Evolutionary conservation across 2,329 filamentous ascomycete genomes (phyloP), one percentile per base, ranked within the genome.

Genomic region (Hypoxylon sp.): DNA sequence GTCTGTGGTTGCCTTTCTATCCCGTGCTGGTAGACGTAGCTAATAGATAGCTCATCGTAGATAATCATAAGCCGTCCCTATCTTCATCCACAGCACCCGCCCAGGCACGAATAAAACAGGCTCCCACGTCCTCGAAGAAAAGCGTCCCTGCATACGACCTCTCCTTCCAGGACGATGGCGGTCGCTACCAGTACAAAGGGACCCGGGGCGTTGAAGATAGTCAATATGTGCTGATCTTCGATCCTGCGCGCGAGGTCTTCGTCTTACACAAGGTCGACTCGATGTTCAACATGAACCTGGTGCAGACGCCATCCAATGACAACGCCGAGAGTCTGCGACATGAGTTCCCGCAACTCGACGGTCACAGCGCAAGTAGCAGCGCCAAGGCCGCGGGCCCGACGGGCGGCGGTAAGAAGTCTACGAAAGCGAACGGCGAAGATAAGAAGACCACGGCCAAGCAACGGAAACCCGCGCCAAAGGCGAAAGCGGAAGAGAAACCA

Each of bases 271-370:
- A 89, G 57, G 84, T 98, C 61, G 89, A 93, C 77, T 91, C 90
- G n/a, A 90, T 90, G 42, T 92, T 97, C 81, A 91, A 93, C 76
- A 95, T 97, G 91, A 98, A 97, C 79, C 82, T 97, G 60, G 89
- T 88, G 58, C 89, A 86, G 61, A 89, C 89, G 13, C 92, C 91
- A 2, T 87, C 85, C 71, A 90, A 91, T 74, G 82, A 85, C 60
- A 88, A 93, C 72, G 81, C 85, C 59, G 86, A 88, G 31, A 88
- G 86, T 74, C 84, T 97, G 44, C 85, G 88, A 53, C 86, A 89
- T 55, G 86, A 91, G 75, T 90, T 93, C 76, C 85, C 89, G 8
- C 92, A 93, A 67, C 85, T 96, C 40, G 83, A 85, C 25, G 79
- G 73, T 42, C 73, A 74, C 42, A 72, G 61, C 37, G 51, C 66